Evolutionary conservation across 495 filamentous ascomycete species (phyloP), one percentile per base, ranked within the genome.

Genomic region (Friedmanniomyces endolithicus): DNA sequence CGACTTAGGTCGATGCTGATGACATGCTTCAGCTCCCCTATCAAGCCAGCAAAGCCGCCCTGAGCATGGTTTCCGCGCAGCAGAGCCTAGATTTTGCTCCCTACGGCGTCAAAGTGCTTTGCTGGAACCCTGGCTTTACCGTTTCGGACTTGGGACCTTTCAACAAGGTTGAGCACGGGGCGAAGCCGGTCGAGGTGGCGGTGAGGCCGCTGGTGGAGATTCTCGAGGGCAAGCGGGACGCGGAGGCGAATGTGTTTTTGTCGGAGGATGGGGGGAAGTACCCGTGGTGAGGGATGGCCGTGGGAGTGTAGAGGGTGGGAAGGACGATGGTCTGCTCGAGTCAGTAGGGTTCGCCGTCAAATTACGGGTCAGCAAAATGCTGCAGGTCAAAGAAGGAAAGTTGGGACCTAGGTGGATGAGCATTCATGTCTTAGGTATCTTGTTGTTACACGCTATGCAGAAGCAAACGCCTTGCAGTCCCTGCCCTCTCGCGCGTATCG

Each of bases 131-230:
- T 0, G 65, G 65, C 14, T 64, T 69, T 22, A 71, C 72, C 35
- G 55, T 67, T 29, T 70, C 69, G 8, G 67, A 69, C 35, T 55
- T 75, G 34, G 61, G 69, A 22, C 69, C 69, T 2, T 57, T 53
- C 44, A 62, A 58, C 7, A 70, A 70, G 20, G 61, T 66, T 33
- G 40, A 35, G 11, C 46, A 34, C 25, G 51, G 49, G 20, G 51
- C 25, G 29, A 48, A 17, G 56, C 56, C 44, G 56, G 23, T 43
- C 14, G 34, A 25, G 25, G 51, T 24, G 29, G 34, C 40, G 22
- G 51, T 33, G 11, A 6, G 40, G 35, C 20, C 25, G 17, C 48
- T 59, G 17, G 33, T 59, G 12, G 39, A 40, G 31, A 49, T 59
- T 16, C 8, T 59, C 17, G 34, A 59, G 25, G 50, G 56, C 1